Percentiles rank a stretch among this genome's conserved stretches.
Conservation (phyloP, 805 yeast species). For the Suhomyces vadensis region DNA sequence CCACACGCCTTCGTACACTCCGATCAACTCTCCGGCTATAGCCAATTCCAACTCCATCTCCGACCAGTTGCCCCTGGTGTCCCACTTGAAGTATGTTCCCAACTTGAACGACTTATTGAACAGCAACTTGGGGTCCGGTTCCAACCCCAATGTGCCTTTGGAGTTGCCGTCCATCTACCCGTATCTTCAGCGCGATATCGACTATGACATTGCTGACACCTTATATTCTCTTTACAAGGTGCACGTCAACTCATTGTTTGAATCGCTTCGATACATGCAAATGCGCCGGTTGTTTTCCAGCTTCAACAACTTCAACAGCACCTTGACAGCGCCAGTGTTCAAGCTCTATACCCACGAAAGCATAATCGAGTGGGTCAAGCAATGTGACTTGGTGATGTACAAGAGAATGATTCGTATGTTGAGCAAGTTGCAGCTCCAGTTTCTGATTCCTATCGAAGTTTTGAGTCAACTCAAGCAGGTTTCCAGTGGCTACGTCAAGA, state of each 20-base stretch:
- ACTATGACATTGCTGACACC: slow-evolving; percentile 60
- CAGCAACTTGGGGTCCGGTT: slow-evolving; percentile 5
- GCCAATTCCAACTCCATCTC: slow-evolving; percentile 18
- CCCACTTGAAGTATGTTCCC: slow-evolving; percentile 32
- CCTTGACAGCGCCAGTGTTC: slow-evolving; percentile 63
- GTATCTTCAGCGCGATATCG: slow-evolving; percentile 46
- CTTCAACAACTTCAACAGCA: slow-evolving; percentile 51
- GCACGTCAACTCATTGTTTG: slow-evolving; percentile 65
- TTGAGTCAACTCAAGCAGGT: slow-evolving; percentile 55
- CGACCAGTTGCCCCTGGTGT: slow-evolving; percentile 18
- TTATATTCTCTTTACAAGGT: slow-evolving; percentile 61
- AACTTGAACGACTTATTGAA: slow-evolving; percentile 20
- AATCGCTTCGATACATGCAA: slow-evolving; percentile 67
- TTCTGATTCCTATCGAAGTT: slow-evolving; percentile 55
- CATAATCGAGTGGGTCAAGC: slow-evolving; percentile 60
- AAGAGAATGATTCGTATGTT: slow-evolving; percentile 55
- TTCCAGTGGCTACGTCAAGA: slow-evolving; percentile 48
- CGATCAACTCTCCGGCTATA: slow-evolving; percentile 19
- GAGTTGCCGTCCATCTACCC: slow-evolving; percentile 42
- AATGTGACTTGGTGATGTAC: slow-evolving; percentile 68
- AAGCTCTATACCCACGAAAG: slow-evolving; percentile 53
- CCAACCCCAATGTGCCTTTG: slow-evolving; percentile 19
- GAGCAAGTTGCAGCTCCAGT: slow-evolving; percentile 58
- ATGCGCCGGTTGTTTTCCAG: slow-evolving; percentile 58
- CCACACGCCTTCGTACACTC: slow-evolving; percentile 18